Evolutionary conservation across 2,329 filamentous ascomycete genomes (phyloP).

Genomic region (Pseudocercospora musae): DNA sequence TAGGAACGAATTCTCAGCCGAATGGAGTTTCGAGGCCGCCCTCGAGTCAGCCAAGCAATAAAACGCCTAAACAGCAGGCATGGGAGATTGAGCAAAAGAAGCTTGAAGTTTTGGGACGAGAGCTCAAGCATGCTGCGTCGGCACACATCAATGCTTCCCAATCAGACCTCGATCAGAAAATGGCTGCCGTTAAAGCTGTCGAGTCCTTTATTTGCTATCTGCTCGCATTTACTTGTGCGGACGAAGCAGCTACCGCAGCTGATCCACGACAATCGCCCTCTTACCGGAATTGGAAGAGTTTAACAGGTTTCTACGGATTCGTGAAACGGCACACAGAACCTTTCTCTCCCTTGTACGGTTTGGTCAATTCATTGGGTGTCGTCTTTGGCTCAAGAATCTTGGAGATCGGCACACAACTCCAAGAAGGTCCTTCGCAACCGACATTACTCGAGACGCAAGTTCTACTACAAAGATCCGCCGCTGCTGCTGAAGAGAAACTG

Average conservation of each 20-base stretch:
- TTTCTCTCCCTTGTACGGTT: conserved; percentile 38
- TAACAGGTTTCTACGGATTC: conserved; percentile 29
- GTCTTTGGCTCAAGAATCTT: conserved; percentile 41
- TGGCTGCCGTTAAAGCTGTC: conserved; percentile 41
- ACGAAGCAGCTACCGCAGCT: conserved; percentile 25
- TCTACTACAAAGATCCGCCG: conserved; percentile 19
- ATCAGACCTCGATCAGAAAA: conserved; percentile 17
- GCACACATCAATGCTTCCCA: conserved; percentile 30
- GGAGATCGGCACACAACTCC: conserved; percentile 14
- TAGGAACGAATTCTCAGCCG: conserved; percentile 13
- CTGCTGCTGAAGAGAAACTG: conserved; percentile 26
- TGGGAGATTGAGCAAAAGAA: conserved; percentile 41
- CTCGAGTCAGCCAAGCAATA: conserved; percentile 23
- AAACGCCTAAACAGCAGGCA: conserved; percentile 34
- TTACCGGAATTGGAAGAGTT: conserved; percentile 26
- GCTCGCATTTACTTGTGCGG: conserved; percentile 34
- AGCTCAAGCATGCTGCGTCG: conserved; percentile 46
- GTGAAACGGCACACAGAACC: conserved; percentile 27
- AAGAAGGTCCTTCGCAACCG: conserved; percentile 9
- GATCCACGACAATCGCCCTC: conserved; percentile 27
- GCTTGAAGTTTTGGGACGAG: conserved; percentile 42
- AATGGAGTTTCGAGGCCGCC: conserved; percentile 21
- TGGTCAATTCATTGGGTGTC: conserved; percentile 41
- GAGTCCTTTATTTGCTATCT: conserved; percentile 45
- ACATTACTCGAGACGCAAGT: conserved; percentile 18